A percentile compares a stretch with the other conserved stretches of the same genome.
Evolutionary conservation across 1,284 basidiomycete genomes (phyloP).

Genomic region (Neotropicomus parvogracilis): DNA sequence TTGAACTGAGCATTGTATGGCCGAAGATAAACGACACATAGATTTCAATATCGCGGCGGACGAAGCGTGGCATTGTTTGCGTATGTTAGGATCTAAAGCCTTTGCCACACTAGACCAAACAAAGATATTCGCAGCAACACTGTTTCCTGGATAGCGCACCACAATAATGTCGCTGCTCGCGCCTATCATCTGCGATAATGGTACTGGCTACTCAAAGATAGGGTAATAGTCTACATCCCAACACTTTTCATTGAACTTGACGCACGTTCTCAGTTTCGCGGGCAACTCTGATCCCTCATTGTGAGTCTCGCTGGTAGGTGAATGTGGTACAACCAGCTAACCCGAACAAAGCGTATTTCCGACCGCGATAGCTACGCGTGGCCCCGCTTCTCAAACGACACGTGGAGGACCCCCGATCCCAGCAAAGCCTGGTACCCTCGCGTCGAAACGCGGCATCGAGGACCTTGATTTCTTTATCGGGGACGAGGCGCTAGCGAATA

Average conservation of each 20-base stretch:
- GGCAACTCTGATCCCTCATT: slow-evolving; percentile 99
- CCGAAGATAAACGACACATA: not conserved
- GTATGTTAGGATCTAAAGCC: slow-evolving; percentile 28
- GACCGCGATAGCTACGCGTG: slow-evolving; percentile 89
- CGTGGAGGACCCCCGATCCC: slow-evolving; percentile 71
- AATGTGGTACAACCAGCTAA: slow-evolving; percentile 9
- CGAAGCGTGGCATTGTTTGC: slow-evolving; percentile 26
- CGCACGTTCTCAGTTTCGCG: slow-evolving; percentile 68
- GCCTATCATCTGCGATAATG: slow-evolving; percentile 96
- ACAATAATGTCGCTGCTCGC: slow-evolving; percentile 77
- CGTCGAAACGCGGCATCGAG: slow-evolving; percentile 96
- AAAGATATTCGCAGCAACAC: slow-evolving; percentile 16
- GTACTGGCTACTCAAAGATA: slow-evolving; percentile 96
- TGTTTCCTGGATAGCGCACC: slow-evolving; percentile 11
- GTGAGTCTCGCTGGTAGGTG: slow-evolving; percentile 43
- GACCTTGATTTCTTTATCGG: slow-evolving; percentile 99
- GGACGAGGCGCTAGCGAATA: slow-evolving; percentile 94
- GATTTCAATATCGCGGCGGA: too few relatives aligned
- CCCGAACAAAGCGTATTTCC: slow-evolving; percentile 72
- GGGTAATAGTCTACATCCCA: slow-evolving; percentile 58
- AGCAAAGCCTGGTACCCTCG: slow-evolving; percentile 87
- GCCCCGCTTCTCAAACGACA: slow-evolving; percentile 57
- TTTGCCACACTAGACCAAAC: slow-evolving; percentile 27
- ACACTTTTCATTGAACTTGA: slow-evolving; percentile 12
- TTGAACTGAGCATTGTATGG: not conserved